Base-by-base conservation (phyloP, 2,329 filamentous ascomycete genomes). In the Nothomitra cinnamomea region DNA sequence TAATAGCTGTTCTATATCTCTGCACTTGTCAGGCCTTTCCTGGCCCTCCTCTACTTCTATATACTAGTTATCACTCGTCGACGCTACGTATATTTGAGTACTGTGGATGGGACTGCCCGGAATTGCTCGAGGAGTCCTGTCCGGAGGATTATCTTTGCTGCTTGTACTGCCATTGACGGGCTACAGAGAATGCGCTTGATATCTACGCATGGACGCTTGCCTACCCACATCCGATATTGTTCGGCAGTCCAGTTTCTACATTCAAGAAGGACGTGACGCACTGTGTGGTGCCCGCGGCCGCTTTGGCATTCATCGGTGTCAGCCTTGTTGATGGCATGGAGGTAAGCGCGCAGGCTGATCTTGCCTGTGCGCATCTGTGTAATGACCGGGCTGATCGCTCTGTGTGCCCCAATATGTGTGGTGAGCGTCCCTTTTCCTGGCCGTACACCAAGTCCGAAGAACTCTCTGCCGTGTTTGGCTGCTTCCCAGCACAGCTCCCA, bases 61-160 rank as follows among this genome's bases (percentile, higher is more conserved):
- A 41, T 62, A 58, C 53, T 51, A 47, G 54, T 59, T 6, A 50
- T 55, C 56, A 59, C 62, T 62, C 58, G 56, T 62, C 57, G 48
- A 53, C n/a, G n/a, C n/a, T n/a, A n/a, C n/a, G n/a, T n/a, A n/a
- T n/a, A n/a, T n/a, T n/a, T n/a, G n/a, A n/a, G n/a, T n/a, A n/a
- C n/a, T n/a, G n/a, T n/a, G n/a, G 58, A 60, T 17, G 57, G 58
- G 28, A 64, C 60, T 51, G 59, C 61, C 51, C 49, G 53, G 53
- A 63, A 65, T 58, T 65, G 56, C 43, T 56, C 53, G 7, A 65
- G 57, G 2, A 65, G 60, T 53, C 62, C 60, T 8, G 62, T 65
- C 57, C 60, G 60, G 3, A 64, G 24, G n/a, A 64, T 62, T 57
- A 64, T 65, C 57, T 65, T 65, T n/a, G 61, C 64, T 65, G 62